Base-by-base conservation (phyloP, 306 rosid species). In the Medicago lupulina region DNA sequence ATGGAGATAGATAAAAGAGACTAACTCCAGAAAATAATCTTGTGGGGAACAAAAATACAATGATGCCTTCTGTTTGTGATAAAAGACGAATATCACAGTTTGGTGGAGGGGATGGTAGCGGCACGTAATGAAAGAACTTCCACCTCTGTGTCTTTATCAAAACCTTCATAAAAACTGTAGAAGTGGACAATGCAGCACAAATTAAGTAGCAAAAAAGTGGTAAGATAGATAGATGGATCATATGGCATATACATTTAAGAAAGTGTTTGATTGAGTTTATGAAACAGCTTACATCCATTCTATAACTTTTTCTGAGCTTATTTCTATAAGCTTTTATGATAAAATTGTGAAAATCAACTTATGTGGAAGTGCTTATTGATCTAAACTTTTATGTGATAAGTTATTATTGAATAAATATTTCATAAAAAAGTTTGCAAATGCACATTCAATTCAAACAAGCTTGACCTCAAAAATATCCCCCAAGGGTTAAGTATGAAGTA, bases 391-490 rank as follows among this genome's bases (percentile, higher is more conserved):
- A 0, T 28, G 67, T 62, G 46, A 36, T 62, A 34, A 62, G 25
- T 38, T 9, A 38, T 16, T 63, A 63, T 38, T 9, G 47, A 39
- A 38, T 65, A 63, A 36, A 65, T 44, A 65, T 13, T 65, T 9
- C 10, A 65, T 41, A 38, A 39, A 34, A 21, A 14, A 64, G 49
- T 64, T 64, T 64, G 7, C 8, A 38, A 65, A 17, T 39, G 70
- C 51, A 64, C 8, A 63, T 16, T 63, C 49, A 40, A 65, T 62
- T 65, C 50, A 39, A 8, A 40, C 55, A 57, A 57, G 16, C 11
- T 57, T 73, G 25, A 19, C 67, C 67, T 55, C 18, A 40, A 19
- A 57, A 17, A 43, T 73, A 40, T 8, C 14, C 77, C n/a, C 31
- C 44, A 17, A 28, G 43, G 46, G 23, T 50, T 47, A 28, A n/a